phyloP scores from a whole-genome alignment of 2,329 filamentous ascomycete genomes.

The Chaetomiaceae sp. region DNA sequence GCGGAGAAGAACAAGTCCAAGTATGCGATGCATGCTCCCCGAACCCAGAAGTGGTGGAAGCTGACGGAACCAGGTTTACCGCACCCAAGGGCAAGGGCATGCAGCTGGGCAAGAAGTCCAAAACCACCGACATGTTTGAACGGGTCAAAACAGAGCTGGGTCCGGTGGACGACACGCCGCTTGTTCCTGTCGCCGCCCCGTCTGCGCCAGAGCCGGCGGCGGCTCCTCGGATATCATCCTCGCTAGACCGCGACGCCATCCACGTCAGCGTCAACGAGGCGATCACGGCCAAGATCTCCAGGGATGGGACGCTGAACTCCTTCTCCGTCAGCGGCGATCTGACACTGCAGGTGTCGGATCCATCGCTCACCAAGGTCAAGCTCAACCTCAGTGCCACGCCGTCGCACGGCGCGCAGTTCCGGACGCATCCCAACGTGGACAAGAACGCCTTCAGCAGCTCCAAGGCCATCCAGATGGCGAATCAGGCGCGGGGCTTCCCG shows the following conservation, averaged over 20 bases:
- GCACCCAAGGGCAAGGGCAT: conserved; percentile 91
- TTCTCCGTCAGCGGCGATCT: conserved; percentile 89
- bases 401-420: conserved; percentile 81
- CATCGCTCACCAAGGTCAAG: conserved; percentile 85
- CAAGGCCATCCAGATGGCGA: conserved; percentile 84
- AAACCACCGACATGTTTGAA: conserved; percentile 95
- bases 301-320: conserved; percentile 80
- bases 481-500: conserved; percentile 81
- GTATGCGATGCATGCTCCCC: conserved; percentile 38
- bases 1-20: conserved; percentile 97
- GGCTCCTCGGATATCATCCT: conserved; percentile 56
- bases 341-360: conserved; percentile 82
- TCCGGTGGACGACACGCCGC: conserved; percentile 68
- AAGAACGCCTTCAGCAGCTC: conserved; percentile 76
- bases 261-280: conserved; percentile 82
- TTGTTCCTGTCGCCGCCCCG: conserved; percentile 54
- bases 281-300: conserved; percentile 82
- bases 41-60: background rate
- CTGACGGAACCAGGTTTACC: conserved; percentile 38
- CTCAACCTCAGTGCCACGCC: conserved; percentile 70
- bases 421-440: conserved; percentile 95
- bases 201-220: conserved; percentile 47
- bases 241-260: conserved; percentile 74
- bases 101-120: conserved; percentile 98
- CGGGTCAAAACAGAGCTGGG: conserved; percentile 88